These are phyloP conservation scores for Cladosporium sp. DNA, from an alignment of 2,329 filamentous ascomycete genomes.

Conservation along the genomic window DNA sequence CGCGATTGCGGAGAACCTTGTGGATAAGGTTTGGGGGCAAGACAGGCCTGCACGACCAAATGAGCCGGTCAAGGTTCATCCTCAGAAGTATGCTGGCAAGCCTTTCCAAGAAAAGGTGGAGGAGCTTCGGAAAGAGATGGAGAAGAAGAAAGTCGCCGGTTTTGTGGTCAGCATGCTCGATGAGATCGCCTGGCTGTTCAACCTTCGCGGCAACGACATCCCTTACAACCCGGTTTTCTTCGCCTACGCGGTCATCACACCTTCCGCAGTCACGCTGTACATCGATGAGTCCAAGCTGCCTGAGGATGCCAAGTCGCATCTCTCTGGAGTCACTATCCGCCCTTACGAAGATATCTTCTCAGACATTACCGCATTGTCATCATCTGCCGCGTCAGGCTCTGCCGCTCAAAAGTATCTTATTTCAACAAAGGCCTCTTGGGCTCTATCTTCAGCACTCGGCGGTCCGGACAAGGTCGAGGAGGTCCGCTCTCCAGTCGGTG, in stretches of 20 bases:
- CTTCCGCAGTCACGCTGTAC: constrained; percentile 69
- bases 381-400: constrained; percentile 23
- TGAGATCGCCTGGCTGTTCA: constrained; percentile 98
- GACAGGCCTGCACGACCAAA: constrained; percentile 67
- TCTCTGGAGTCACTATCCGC: constrained; percentile 66
- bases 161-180: constrained; percentile 93
- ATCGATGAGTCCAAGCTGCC: constrained; percentile 74
- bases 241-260: constrained; percentile 85
- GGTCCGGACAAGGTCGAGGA: constrained; percentile 83
- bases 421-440: constrained; percentile 89
- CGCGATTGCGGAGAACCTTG: constrained; percentile 71
- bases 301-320: constrained; percentile 60
- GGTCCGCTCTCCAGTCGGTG: constrained; percentile 75
- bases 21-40: constrained; percentile 83
- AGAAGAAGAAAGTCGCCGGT: constrained; percentile 80
- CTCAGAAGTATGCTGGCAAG: constrained; percentile 72
- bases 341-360: constrained; percentile 77
- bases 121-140: constrained; percentile 82
- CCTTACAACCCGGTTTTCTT: constrained; percentile 98
- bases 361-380: constrained; percentile 63
- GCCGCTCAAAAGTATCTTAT: constrained; percentile 66
- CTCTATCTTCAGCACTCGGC: constrained; percentile 76
- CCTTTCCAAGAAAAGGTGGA: constrained; percentile 73
- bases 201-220: constrained; percentile 88
- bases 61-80: constrained; percentile 67